Conservation (phyloP, 345 rosid species). For the Acer saccharum region DNA sequence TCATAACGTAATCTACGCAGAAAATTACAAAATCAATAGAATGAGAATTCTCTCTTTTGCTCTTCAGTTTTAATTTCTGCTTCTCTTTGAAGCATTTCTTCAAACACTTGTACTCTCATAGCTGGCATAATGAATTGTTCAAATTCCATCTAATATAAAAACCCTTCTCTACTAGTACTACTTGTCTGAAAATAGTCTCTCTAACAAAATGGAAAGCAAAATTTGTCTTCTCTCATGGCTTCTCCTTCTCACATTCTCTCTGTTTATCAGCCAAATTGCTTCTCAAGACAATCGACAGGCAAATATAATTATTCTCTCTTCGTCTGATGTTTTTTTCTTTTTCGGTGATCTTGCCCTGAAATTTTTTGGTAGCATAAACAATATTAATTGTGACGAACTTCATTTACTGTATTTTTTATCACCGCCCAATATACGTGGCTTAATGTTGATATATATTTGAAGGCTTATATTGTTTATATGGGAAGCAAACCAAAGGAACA, state of each 20-base stretch:
- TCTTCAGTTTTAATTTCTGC: no score
- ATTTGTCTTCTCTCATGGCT: constrained; percentile 16
- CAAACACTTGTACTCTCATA: no score
- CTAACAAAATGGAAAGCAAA: constrained; percentile 4
- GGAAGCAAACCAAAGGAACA: constrained; percentile 14
- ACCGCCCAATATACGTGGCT: no score
- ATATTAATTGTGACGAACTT: no score
- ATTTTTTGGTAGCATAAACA: background rate
- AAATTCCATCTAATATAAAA: background rate
- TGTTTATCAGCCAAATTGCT: constrained; percentile 9
- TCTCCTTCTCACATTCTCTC: background rate
- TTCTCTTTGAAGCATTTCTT: background rate
- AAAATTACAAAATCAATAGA: no score
- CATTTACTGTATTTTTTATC: no score
- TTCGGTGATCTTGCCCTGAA: background rate
- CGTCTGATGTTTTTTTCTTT: background rate
- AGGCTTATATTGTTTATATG: constrained; percentile 40
- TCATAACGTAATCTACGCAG: no score
- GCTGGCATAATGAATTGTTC: no score
- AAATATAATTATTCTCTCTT: background rate
- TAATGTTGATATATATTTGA: background rate
- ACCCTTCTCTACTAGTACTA: background rate
- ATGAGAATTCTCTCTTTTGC: no score
- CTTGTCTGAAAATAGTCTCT: constrained; percentile 6
- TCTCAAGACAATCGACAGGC: constrained; percentile 31